Conservation (phyloP, 75 land plant genomes). For the Pinus taeda region DNA sequence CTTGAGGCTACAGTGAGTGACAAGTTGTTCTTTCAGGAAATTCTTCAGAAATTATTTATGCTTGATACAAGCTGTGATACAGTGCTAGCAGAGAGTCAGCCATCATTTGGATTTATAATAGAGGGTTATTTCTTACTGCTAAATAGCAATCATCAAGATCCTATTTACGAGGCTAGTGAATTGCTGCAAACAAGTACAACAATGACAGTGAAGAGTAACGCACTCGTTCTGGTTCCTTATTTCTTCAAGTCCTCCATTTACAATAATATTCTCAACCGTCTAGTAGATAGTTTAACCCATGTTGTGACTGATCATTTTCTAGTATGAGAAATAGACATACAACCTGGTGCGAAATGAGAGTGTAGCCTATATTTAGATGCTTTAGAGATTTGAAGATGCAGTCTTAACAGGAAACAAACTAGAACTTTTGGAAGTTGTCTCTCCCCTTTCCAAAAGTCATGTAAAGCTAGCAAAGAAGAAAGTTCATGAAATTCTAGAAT, state of each 20-base stretch:
- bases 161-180: constrained; percentile 9
- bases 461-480: constrained; percentile 14
- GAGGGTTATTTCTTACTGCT: constrained; percentile 24
- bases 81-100: constrained; percentile 18
- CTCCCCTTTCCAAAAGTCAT: constrained; percentile 41
- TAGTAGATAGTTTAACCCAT: constrained; percentile 14
- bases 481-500: constrained; percentile 17
- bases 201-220: constrained; percentile 20
- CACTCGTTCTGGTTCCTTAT: constrained; percentile 30
- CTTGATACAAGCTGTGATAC: constrained; percentile 22
- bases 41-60: constrained; percentile 32
- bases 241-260: constrained; percentile 18
- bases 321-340: constrained; percentile 37
- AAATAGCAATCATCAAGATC: not conserved
- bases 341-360: constrained; percentile 41
- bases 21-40: constrained; percentile 35
- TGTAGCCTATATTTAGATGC: constrained; percentile 24
- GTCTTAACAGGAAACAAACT: constrained; percentile 17
- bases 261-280: not conserved
- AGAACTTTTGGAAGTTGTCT: constrained; percentile 40
- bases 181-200: constrained; percentile 13
- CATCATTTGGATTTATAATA: constrained; percentile 28
- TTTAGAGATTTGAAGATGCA: constrained; percentile 20
- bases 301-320: constrained; percentile 36
- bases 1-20: constrained; percentile 18